Base-by-base conservation (phyloP, 306 rosid species). In the Gastrolobium bilobum region DNA sequence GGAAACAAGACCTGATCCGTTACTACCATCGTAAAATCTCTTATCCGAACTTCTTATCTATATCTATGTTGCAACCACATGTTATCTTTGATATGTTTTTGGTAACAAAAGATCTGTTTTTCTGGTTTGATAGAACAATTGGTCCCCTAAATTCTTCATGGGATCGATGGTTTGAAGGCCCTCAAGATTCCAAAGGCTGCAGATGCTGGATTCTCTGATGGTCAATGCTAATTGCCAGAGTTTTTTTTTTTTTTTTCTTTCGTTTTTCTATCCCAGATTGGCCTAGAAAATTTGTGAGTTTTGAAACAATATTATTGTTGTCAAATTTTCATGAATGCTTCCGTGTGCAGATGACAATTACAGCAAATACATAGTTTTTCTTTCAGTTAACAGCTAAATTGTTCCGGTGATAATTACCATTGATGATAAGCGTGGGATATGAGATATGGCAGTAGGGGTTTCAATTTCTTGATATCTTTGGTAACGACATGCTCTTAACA, bases 91-190 rank as follows among this genome's bases (percentile, higher is more conserved):
- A 73, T 39, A 20, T 56, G 1, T 51, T 84, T 4, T 2, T n/a
- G n/a, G n/a, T 67, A 76, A 79, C 56, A 34, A 57, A 37, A 54
- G 43, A 59, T 76, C 14, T 70, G 54, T 38, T 78, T 67, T 77
- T 48, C 10, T 77, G 58, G 52, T 82, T 44, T 74, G 60, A 57
- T 91, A 96, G 99, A 78, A 90, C 97, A 33, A 70, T 39, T 20
- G 97, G 97, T 71, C 99, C 98, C 13, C 4, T 89, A 44, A 96
- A 83, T 86, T 90, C 93, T 29, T 48, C 76, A 7, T 96, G 99
- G 98, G 99, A 96, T 83, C 84, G 94, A 78, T 96, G 99, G 99
- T 96, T 96, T 65, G 99, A 96, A 84, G 97, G 96, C 2, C 93
- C 91, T 2, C 91, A 88, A 88, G 99, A 96, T 40, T 85, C 96